Evolutionary conservation across 306 rosid genomes (phyloP), one percentile per base, ranked within the genome.

Genomic region (Cucumis sativus): DNA sequence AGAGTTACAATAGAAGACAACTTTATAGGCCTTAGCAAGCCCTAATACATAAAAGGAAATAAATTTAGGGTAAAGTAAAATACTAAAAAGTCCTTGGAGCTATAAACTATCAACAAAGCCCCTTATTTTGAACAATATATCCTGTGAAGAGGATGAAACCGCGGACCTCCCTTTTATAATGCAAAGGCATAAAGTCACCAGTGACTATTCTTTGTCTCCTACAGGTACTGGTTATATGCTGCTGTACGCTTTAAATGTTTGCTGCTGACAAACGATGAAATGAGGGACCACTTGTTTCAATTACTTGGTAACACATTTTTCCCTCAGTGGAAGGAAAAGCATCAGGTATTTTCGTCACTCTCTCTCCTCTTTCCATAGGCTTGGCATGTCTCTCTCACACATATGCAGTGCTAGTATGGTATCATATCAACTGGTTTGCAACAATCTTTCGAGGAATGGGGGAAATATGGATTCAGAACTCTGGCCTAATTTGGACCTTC

Each of bases 241-340:
- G 96, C 99, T 58, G 97, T 95, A 73, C 87, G 87, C 41, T 83
- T 81, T 80, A 91, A 92, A 77, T 84, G 96, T 87, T 85, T 95
- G 65, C 65, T 95, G 80, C 81, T 92, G 84, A 95, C 97, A n/a
- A 91, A 95, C 40, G 99, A 95, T 51, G 97, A 95, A 87, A 95
- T 95, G 99, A 88, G 99, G 81, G 99, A 95, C 71, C 99, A 92
- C 83, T 85, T 92, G 78, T 95, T 95, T 85, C 97, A 92, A 87
- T 86, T 95, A 70, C 79, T 95, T 21, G 99, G 99, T 64, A 90
- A 91, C 43, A 92, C 71, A 84, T 92, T 95, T 84, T 95, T 95
- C 71, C 97, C 97, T 2, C 88, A 93, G 82, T 95, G 99, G 99
- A 95, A 95, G 89, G 97, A 95, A 89, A 95, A 85, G 52, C 97